Evolutionary conservation across 2,329 filamentous ascomycete genomes (phyloP).

Genomic region (Aspergillus glaucus): DNA sequence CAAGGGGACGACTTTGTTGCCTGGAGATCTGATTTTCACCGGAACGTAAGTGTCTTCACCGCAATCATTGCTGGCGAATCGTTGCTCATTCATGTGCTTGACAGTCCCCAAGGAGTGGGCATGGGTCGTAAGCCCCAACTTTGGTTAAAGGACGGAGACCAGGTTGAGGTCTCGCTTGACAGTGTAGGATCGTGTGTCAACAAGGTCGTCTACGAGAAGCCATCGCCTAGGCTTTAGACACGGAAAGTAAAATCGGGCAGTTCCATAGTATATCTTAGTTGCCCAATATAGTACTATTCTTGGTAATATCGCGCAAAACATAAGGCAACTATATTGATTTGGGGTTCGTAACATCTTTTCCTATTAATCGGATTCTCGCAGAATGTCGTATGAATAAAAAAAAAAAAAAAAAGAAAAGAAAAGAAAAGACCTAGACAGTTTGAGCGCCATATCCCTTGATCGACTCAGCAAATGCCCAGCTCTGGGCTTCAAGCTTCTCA

Average conservation of each 20-base stretch:
- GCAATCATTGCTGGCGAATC: not conserved
- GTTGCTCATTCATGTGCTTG: not conserved
- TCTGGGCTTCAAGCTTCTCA: conserved; percentile 88
- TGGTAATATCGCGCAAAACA: not conserved
- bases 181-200: conserved; percentile 54
- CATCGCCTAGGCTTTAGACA: conserved; percentile 29
- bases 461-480: conserved; percentile 94
- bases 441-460: conserved; percentile 95
- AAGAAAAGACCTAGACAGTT: conserved; percentile 37
- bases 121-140: conserved; percentile 61
- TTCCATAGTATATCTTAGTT: not conserved
- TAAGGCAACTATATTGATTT: not conserved
- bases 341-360: conserved; percentile 22
- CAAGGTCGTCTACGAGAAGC: conserved; percentile 38
- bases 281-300: not conserved
- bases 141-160: conserved; percentile 65
- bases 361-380: conserved; percentile 7
- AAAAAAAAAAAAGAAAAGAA: conserved; percentile 24
- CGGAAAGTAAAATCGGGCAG: not conserved
- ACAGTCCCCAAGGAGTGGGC: conserved; percentile 62
- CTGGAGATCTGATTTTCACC: conserved; percentile 39
- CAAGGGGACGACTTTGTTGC: conserved; percentile 36
- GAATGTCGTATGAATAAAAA: conserved; percentile 11
- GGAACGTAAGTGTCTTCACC: conserved; percentile 35
- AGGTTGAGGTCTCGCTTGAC: conserved; percentile 63